Conservation (phyloP, 139 green algal species). For the Zygnema circumcarinatum region DNA sequence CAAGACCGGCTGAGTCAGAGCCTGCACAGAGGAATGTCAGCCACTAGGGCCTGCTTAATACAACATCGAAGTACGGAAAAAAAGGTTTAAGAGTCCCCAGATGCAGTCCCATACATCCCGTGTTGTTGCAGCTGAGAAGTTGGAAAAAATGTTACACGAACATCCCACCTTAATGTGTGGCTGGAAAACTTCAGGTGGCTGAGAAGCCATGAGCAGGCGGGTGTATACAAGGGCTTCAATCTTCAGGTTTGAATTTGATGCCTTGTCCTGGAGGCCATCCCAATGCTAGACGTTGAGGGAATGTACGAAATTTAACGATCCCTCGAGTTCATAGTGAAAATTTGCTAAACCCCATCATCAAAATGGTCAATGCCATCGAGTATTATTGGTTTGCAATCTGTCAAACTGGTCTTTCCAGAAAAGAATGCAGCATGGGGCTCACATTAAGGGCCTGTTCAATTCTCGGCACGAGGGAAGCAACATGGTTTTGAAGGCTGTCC, state of each 20-base stretch:
- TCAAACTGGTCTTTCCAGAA: too few species aligned
- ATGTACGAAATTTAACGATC: not conserved
- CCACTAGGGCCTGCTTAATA: too few species aligned
- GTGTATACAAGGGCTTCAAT: conserved; percentile 92
- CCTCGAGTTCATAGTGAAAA: not conserved
- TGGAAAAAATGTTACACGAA: too few species aligned
- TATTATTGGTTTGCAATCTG: too few species aligned
- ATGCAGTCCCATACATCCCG: too few species aligned
- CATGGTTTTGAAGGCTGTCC: conserved; percentile 60
- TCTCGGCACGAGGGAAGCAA: conserved; percentile 73
- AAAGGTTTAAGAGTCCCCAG: too few species aligned
- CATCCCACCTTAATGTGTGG: conserved; percentile 65
- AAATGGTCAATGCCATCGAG: too few species aligned
- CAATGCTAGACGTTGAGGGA: not conserved
- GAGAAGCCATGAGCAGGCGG: conserved; percentile 67
- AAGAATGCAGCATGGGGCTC: too few species aligned
- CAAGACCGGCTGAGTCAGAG: conserved; percentile 70
- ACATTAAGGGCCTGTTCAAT: conserved; percentile 70
- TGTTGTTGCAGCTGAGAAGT: not conserved
- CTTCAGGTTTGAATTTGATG: conserved; percentile 76
- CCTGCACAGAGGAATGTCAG: conserved; percentile 13
- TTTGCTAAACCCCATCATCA: too few species aligned
- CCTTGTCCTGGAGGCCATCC: conserved; percentile 50
- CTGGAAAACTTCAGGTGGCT: conserved; percentile 68
- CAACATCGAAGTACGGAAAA: too few species aligned